Conservation (phyloP, 2,329 filamentous ascomycete species). For the Colletotrichum sp. region DNA sequence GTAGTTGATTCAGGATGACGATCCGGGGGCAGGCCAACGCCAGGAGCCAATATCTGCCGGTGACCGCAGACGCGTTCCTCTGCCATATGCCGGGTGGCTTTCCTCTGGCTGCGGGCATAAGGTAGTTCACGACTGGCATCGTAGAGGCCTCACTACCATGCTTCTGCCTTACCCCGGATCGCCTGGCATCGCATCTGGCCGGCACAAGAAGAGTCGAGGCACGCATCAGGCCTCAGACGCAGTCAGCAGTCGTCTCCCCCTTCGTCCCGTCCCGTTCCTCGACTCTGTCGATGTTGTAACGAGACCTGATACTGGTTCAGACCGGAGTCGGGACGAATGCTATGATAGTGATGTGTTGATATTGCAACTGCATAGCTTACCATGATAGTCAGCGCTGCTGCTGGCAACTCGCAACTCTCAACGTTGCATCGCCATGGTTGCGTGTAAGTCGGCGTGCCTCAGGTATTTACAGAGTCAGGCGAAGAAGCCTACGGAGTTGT, state of each 20-base stretch:
- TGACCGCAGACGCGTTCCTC: slow-evolving; percentile 11
- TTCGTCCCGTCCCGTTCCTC: background rate
- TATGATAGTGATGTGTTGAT: background rate
- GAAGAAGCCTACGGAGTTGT: background rate
- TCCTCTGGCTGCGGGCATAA: background rate
- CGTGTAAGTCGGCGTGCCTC: background rate
- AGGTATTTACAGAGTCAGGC: background rate
- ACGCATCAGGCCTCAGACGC: background rate
- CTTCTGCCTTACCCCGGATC: background rate
- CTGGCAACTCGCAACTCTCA: slow-evolving; percentile 7
- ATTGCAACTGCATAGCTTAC: background rate
- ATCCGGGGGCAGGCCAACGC: background rate
- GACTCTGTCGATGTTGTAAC: background rate
- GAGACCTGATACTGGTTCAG: background rate
- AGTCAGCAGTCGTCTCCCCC: background rate
- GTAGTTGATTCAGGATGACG: background rate
- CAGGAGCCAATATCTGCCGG: background rate
- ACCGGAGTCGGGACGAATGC: background rate
- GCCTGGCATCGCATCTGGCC: background rate
- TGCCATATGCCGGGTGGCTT: background rate
- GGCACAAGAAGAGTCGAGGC: background rate
- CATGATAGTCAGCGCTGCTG: background rate
- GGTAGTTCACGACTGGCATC: background rate
- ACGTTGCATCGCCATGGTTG: background rate
- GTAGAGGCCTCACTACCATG: background rate